These are phyloP conservation scores for Monosporascus sp. DNA, from an alignment of 2,329 filamentous ascomycete species.

Conservation along the genomic window DNA sequence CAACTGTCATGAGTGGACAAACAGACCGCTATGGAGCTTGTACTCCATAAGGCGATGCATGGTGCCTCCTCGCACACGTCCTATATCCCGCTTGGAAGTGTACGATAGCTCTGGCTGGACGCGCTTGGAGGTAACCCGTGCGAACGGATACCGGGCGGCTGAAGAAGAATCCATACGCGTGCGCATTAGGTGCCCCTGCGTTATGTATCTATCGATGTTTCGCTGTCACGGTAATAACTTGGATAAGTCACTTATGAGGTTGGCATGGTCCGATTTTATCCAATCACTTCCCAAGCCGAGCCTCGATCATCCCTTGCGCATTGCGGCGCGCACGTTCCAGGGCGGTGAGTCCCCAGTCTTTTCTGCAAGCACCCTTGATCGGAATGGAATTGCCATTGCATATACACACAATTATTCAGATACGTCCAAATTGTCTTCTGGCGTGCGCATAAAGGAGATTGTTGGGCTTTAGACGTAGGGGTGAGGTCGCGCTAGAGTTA, in stretches of 20 bases:
- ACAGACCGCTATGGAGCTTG: no score
- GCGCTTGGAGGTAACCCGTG: no score
- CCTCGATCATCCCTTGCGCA: not conserved
- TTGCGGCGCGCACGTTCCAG: not conserved
- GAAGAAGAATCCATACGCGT: no score
- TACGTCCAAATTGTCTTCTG: not conserved
- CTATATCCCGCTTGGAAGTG: no score
- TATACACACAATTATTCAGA: not conserved
- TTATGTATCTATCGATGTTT: not conserved
- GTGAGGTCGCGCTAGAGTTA: not conserved
- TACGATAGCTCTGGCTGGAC: no score
- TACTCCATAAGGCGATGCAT: no score
- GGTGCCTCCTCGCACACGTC: no score
- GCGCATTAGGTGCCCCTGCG: no score
- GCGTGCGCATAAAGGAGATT: not conserved
- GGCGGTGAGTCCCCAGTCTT: not conserved
- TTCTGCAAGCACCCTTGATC: not conserved
- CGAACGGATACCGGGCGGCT: no score
- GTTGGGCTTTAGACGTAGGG: not conserved
- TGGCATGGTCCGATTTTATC: not conserved
- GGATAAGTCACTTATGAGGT: not conserved
- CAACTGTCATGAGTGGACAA: no score
- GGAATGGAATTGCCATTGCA: not conserved
- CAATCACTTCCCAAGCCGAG: not conserved
- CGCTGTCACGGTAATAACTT: no score